Conservation (phyloP, 139 green algal genomes). For the Chlamydomonas sp. region DNA sequence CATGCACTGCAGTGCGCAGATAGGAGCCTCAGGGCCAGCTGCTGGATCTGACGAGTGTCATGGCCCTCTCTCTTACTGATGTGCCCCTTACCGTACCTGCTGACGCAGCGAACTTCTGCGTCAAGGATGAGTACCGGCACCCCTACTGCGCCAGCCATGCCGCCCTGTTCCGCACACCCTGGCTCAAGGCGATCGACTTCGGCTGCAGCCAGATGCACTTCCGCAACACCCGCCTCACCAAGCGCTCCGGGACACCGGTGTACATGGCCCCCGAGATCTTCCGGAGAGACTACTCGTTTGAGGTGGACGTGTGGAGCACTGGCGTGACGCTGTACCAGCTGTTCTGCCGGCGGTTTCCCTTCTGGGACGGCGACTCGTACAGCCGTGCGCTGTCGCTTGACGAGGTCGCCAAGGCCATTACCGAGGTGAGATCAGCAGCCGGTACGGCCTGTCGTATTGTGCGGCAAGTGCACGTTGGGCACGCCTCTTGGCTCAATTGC, state of each 20-base stretch:
- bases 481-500: no score
- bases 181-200: constrained; percentile 71
- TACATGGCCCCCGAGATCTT: constrained; percentile 93
- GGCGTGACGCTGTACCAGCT: constrained; percentile 87
- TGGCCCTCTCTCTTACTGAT: background rate
- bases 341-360: constrained; percentile 64
- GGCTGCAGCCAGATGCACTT: constrained; percentile 61
- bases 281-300: constrained; percentile 68
- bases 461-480: no score
- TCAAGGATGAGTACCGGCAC: constrained; percentile 44
- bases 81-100: no score
- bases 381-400: constrained; percentile 45
- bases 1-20: no score
- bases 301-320: constrained; percentile 82
- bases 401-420: constrained; percentile 52
- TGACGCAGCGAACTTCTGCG: constrained; percentile 45
- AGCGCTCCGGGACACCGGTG: constrained; percentile 79
- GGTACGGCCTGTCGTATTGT: no score
- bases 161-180: constrained; percentile 25
- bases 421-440: background rate
- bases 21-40: no score
- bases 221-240: constrained; percentile 49
- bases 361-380: constrained; percentile 53
- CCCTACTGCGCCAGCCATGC: background rate
- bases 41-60: no score